Evolutionary conservation across 352 stramenopile species (phyloP).

Genomic region (Globisporangium mamillatum): DNA sequence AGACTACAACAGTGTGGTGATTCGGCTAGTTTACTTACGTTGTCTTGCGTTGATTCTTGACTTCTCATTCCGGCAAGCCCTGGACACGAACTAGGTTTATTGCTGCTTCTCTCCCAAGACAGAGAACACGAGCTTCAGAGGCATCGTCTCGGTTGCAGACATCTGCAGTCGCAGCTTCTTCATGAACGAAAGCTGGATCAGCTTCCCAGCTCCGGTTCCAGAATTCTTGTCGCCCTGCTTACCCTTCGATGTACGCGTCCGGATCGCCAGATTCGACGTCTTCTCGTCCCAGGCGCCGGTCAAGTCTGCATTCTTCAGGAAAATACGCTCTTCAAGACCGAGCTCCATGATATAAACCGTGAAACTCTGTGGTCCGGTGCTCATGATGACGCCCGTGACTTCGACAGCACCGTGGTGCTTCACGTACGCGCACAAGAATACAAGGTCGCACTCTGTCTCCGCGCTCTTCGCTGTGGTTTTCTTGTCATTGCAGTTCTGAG

Average conservation of each 20-base stretch:
- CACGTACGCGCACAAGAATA: constrained; percentile 81
- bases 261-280: constrained; percentile 44
- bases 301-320: constrained; percentile 43
- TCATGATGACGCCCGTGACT: constrained; percentile 71
- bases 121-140: constrained; percentile 50
- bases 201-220: constrained; percentile 11
- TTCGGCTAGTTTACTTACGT: background rate
- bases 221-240: constrained; percentile 11
- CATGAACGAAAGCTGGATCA: constrained; percentile 56
- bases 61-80: too few relatives aligned
- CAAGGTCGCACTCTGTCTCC: constrained; percentile 70
- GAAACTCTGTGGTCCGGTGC: constrained; percentile 70
- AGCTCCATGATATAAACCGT: constrained; percentile 75
- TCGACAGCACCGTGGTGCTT: constrained; percentile 57
- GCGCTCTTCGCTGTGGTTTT: constrained; percentile 82
- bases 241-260: background rate
- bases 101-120: constrained; percentile 33
- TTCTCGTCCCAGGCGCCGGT: constrained; percentile 49
- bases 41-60: too few relatives aligned
- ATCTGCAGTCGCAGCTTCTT: constrained; percentile 59
- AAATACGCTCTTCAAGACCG: constrained; percentile 67
- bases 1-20: too few relatives aligned
- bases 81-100: background rate
- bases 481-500: constrained; percentile 85
- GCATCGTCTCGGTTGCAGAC: constrained; percentile 68